Percentiles rank a stretch among this genome's conserved stretches.
Evolutionary conservation across 345 rosid species (phyloP).

Genomic region (Murraya paniculata): DNA sequence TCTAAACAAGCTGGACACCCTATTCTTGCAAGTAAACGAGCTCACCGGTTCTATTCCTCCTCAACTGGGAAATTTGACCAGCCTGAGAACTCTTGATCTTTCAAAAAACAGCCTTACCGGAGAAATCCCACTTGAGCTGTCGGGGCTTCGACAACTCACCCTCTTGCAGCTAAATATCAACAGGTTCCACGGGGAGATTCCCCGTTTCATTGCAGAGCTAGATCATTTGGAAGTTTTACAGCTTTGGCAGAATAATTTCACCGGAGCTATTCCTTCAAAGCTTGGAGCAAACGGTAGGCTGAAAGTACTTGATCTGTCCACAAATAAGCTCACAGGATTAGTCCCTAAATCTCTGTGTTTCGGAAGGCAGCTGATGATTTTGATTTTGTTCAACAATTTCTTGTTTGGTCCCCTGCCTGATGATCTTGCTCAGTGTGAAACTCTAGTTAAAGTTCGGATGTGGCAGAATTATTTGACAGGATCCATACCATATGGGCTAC

Average conservation of each 20-base stretch:
- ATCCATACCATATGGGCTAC: constrained; percentile 62
- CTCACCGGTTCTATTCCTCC: constrained; percentile 65
- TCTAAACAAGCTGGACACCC: constrained; percentile 57
- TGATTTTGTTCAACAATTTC: constrained; percentile 80
- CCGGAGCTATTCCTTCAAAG: constrained; percentile 65
- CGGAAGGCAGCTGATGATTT: constrained; percentile 48
- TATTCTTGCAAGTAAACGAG: constrained; percentile 66
- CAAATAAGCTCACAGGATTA: constrained; percentile 83
- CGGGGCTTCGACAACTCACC: constrained; percentile 52
- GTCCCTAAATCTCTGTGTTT: constrained; percentile 56
- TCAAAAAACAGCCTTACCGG: constrained; percentile 74
- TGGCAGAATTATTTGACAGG: constrained; percentile 82
- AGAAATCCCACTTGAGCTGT: constrained; percentile 69
- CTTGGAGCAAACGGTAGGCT: constrained; percentile 76
- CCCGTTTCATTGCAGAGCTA: constrained; percentile 54
- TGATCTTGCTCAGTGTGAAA: constrained; percentile 63
- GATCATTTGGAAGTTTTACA: constrained; percentile 54
- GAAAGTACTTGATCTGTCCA: constrained; percentile 67
- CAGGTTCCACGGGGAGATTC: constrained; percentile 77
- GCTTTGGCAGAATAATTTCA: constrained; percentile 91
- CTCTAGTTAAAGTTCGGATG: constrained; percentile 62
- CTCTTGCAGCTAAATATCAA: constrained; percentile 78
- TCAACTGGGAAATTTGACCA: constrained; percentile 69
- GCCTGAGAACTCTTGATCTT: constrained; percentile 67
- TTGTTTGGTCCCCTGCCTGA: constrained; percentile 79